Evolutionary conservation across 495 filamentous ascomycete species (phyloP).

Genomic region (Talaromyces trachyspermus): DNA sequence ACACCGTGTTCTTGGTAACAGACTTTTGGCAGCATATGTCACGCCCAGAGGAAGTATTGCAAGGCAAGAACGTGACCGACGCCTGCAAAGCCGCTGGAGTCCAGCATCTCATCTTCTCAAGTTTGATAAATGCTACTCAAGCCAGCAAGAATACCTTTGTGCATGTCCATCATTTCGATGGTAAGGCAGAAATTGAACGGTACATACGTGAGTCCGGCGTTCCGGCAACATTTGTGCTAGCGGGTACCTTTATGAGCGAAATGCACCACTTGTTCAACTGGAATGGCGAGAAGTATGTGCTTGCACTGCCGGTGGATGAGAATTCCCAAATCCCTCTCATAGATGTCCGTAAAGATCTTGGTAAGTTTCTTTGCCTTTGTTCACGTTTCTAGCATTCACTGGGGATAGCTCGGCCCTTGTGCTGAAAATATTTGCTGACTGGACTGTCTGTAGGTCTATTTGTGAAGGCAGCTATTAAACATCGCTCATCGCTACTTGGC

Average conservation of each 20-base stretch:
- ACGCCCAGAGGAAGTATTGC: conserved; percentile 21
- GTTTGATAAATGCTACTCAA: conserved; percentile 14
- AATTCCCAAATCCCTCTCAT: conserved; percentile 5
- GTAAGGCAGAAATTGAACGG: conserved; percentile 34
- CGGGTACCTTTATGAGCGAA: conserved; percentile 13
- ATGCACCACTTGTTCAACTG: conserved; percentile 1
- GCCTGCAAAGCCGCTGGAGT: conserved; percentile 27
- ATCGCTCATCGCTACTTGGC: not conserved
- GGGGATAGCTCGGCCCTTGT: no score
- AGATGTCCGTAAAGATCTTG: conserved; percentile 4
- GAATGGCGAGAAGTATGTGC: conserved; percentile 2
- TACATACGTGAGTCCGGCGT: conserved; percentile 32
- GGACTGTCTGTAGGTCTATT: not conserved
- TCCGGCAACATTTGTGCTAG: conserved; percentile 18
- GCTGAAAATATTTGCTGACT: not conserved
- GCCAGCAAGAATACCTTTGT: conserved; percentile 11
- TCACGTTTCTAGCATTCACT: not conserved
- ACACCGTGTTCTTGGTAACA: conserved; percentile 24
- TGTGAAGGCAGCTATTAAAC: conserved; percentile 2
- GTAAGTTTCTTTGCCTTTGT: not conserved
- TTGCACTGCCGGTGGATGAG: conserved; percentile 1
- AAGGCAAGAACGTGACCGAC: conserved; percentile 50
- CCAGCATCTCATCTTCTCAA: conserved; percentile 20
- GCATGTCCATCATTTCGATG: conserved; percentile 23
- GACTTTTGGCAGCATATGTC: not conserved